phyloP scores from a whole-genome alignment of 441 rosid species.

The Pelargonium fulgidum region DNA sequence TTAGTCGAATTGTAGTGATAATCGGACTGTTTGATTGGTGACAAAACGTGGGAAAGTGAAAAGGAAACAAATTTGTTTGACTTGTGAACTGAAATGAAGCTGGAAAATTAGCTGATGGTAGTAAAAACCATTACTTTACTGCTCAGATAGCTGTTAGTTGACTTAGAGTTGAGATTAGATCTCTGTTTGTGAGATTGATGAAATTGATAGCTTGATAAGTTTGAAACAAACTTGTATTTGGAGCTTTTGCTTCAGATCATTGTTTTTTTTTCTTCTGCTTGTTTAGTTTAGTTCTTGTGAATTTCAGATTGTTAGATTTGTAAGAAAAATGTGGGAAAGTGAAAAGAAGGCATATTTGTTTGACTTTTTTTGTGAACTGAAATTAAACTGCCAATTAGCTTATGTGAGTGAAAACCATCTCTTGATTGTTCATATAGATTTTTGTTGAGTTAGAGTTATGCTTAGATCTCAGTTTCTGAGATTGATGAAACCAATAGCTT shows the following conservation, averaged over 20 bases:
- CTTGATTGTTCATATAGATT: background rate
- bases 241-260: background rate
- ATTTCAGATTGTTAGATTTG: background rate
- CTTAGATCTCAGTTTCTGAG: background rate
- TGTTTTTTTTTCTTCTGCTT: background rate
- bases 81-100: too few species aligned
- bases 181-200: background rate
- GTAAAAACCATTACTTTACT: background rate
- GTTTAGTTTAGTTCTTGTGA: too few species aligned
- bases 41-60: background rate
- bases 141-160: background rate
- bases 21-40: slow-evolving; percentile 1
- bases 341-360: background rate
- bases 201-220: background rate
- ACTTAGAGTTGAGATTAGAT: background rate
- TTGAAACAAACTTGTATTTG: background rate
- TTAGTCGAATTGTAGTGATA: too few species aligned
- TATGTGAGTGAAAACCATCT: background rate
- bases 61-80: background rate
- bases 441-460: background rate
- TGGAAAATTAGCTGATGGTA: background rate
- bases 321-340: background rate
- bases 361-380: background rate
- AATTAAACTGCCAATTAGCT: background rate
- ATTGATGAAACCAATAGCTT: background rate